phyloP scores from a whole-genome alignment of 352 stramenopile species.

The Globisporangium yorkense region DNA sequence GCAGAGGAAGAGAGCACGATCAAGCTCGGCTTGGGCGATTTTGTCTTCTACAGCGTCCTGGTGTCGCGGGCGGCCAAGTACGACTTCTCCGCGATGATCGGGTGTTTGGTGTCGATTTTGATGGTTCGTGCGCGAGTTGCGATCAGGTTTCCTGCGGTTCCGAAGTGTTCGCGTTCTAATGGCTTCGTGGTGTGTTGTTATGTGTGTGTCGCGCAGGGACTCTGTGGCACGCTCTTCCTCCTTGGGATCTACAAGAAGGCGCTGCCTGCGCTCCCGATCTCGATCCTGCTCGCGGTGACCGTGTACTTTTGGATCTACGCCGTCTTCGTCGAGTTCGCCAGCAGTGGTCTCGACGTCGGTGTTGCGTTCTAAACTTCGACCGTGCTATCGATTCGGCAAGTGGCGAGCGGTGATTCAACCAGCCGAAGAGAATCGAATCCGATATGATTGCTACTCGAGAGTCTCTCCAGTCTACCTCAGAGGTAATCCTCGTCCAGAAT shows the following conservation, averaged over 20 bases:
- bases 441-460: neutral
- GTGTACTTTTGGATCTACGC: conserved; percentile 80
- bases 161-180: neutral
- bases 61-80: conserved; percentile 95
- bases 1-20: conserved; percentile 83
- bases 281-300: conserved; percentile 68
- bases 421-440: neutral
- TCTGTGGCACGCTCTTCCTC: conserved; percentile 94
- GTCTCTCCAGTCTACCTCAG: conserved; percentile 4
- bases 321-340: conserved; percentile 66
- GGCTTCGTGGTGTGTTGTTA: neutral
- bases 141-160: too few relatives aligned
- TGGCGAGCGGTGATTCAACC: neutral
- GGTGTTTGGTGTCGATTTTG: conserved; percentile 92
- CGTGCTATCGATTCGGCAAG: neutral
- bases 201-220: conserved; percentile 36
- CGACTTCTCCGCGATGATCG: conserved; percentile 94
- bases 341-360: conserved; percentile 29
- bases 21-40: conserved; percentile 96
- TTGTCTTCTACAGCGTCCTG: conserved; percentile 99
- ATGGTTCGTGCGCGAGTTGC: conserved; percentile 41
- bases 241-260: conserved; percentile 94
- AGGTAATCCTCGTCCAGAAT: conserved; percentile 40
- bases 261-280: conserved; percentile 96
- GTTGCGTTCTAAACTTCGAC: conserved; percentile 12